phyloP scores from a whole-genome alignment of 2,329 filamentous ascomycete species.

The Penicillium concentricum region DNA sequence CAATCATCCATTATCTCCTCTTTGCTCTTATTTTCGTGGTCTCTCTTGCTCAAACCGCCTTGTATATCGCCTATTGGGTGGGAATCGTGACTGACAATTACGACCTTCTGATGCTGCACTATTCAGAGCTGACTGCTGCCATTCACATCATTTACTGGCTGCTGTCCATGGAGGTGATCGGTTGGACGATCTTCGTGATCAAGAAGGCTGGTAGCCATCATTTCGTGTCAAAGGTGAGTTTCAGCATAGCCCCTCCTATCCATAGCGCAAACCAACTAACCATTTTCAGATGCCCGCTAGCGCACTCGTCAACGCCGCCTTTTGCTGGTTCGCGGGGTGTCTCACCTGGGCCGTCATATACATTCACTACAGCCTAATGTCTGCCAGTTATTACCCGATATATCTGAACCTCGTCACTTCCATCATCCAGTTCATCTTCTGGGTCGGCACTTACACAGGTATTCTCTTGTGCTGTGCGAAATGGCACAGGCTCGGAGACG shows the following conservation, averaged over 20 bases:
- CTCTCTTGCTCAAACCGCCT: constrained; percentile 13
- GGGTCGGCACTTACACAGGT: constrained; percentile 20
- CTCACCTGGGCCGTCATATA: constrained; percentile 11
- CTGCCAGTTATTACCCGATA: neutral
- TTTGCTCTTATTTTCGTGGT: constrained; percentile 10
- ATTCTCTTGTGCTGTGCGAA: constrained; percentile 20
- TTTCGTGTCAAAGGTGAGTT: constrained; percentile 19
- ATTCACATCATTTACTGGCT: constrained; percentile 18
- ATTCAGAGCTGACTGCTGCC: constrained; percentile 8
- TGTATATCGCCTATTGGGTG: constrained; percentile 14
- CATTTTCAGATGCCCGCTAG: constrained; percentile 12
- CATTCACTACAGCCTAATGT: constrained; percentile 14
- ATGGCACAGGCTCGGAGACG: constrained; percentile 14
- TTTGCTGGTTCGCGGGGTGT: constrained; percentile 20
- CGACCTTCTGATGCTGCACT: neutral
- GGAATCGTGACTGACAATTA: neutral
- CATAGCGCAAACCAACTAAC: neutral
- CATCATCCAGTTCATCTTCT: constrained; percentile 20
- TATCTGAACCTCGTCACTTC: constrained; percentile 11
- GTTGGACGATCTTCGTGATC: constrained; percentile 18
- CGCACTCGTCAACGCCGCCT: constrained; percentile 12
- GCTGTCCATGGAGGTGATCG: constrained; percentile 23
- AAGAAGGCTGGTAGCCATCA: constrained; percentile 14
- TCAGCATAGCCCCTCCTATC: neutral
- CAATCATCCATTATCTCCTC: constrained; percentile 17